Percentiles rank a stretch among this genome's conserved stretches.
Evolutionary conservation across 1,139 yeast genomes (phyloP).

Genomic region (Scheffersomyces insectosa): DNA sequence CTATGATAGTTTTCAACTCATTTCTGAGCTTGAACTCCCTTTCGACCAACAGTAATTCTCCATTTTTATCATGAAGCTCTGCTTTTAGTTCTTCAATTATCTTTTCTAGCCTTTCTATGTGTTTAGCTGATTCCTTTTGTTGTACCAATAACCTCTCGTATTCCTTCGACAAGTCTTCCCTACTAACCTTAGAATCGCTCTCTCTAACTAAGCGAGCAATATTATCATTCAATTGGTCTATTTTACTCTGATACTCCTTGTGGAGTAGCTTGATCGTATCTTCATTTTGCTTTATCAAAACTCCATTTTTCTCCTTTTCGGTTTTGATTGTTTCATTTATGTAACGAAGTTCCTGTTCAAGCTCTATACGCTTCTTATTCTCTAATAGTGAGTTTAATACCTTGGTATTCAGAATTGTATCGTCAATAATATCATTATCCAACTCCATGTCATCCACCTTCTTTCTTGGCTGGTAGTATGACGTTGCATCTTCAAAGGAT

Average conservation of each 20-base stretch:
- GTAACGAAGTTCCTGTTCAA: slow-evolving; percentile 2
- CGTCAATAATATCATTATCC: slow-evolving; percentile 11
- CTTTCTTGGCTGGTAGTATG: neutral
- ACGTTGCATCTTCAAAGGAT: neutral
- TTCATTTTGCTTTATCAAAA: neutral
- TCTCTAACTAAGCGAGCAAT: neutral
- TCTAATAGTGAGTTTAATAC: neutral
- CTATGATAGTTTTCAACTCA: slow-evolving; percentile 10
- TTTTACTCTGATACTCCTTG: neutral
- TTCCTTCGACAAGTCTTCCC: neutral
- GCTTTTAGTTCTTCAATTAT: neutral
- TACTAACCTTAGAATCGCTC: neutral
- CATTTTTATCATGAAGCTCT: slow-evolving; percentile 9
- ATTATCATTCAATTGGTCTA: neutral
- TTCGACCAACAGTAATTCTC: slow-evolving; percentile 5
- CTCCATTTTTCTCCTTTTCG: slow-evolving; percentile 1
- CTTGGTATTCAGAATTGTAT: slow-evolving; percentile 1
- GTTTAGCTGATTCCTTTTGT: neutral
- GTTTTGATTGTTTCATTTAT: slow-evolving; percentile 1
- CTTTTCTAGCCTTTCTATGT: neutral
- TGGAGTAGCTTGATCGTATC: neutral
- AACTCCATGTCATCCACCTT: slow-evolving; percentile 5
- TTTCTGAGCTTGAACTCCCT: slow-evolving; percentile 3
- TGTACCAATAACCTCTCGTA: neutral
- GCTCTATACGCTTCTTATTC: neutral